Evolutionary conservation across 768 basidiomycete genomes (phyloP), one percentile per base, ranked within the genome.

Genomic region (Xerocomus spinulosus): DNA sequence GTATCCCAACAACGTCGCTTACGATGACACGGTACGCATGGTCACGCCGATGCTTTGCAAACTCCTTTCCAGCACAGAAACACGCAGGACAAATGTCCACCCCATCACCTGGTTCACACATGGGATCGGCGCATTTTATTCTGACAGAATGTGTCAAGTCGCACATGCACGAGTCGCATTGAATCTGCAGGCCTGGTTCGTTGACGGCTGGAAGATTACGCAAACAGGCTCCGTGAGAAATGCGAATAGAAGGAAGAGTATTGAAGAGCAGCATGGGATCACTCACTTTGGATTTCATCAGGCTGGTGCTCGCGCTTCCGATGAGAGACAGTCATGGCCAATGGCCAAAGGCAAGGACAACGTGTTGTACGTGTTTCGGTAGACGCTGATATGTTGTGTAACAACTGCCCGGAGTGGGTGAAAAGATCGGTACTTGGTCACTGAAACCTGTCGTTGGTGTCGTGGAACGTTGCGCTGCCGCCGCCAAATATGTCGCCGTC

Each of bases 101-200:
- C 15, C 93, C 93, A 36, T 85, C 81, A 21, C 81, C 77, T 3
- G 80, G 78, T 43, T 81, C 84, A 45, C 88, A 92, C 33, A 70
- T 73, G 5, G 81, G 77, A 67, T 90, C 87, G 26, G 95, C 94
- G 64, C 95, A 99, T 69, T 94, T 93, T 63, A 99, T 92, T 52
- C 94, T 87, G 52, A 96, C 82, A n/a, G 90, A 90, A 64, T 97
- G 92, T 3, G 96, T 97, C 56, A 98, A 78, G 70, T 98, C 92
- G 69, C 82, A 80, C 53, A 72, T 72, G 68, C 94, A 95, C 13
- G 80, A 69, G 64, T 93, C 92, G 72, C 92, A 94, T 55, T 84
- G 78, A 55, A 88, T 87, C 61, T 89, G 83, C 29, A 86, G 73
- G 50, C 87, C 90, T 14, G 89, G 88, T 55, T 92, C 89, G 59